A percentile compares a stretch with the other conserved stretches of the same genome.
Conservation (phyloP, 2,329 filamentous ascomycete species). For the Arthroderma sp. region DNA sequence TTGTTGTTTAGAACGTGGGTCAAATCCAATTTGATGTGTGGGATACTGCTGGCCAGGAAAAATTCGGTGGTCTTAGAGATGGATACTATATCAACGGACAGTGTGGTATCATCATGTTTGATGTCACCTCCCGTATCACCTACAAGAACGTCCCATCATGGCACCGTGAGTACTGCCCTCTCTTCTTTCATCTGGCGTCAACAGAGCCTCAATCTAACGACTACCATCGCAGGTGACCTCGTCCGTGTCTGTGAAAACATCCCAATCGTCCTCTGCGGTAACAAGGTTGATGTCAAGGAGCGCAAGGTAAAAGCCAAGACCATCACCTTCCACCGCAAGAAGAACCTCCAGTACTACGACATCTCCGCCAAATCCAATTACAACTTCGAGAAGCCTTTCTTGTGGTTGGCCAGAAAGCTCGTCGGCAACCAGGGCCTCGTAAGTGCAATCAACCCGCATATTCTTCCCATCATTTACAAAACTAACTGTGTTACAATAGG, state of each 20-base stretch:
- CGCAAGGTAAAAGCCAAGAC: constrained; percentile 99
- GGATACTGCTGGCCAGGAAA: constrained; percentile 96
- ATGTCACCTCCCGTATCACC: constrained; percentile 95
- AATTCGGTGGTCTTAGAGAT: constrained; percentile 95
- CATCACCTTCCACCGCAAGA: constrained; percentile 99
- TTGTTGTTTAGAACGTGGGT: constrained; percentile 59
- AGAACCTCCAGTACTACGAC: constrained; percentile 99
- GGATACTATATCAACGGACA: constrained; percentile 99
- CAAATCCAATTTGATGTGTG: constrained; percentile 98
- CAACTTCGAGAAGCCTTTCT: constrained; percentile 92
- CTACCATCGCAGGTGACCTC: constrained; percentile 60
- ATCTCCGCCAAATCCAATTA: constrained; percentile 96
- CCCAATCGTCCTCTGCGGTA: constrained; percentile 93
- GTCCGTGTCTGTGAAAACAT: constrained; percentile 98
- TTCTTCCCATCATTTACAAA: background rate
- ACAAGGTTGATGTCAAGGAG: constrained; percentile 99
- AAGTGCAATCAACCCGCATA: constrained; percentile 25
- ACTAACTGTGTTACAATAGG: constrained; percentile 39
- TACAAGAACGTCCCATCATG: constrained; percentile 99
- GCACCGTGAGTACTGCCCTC: constrained; percentile 87
- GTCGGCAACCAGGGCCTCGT: constrained; percentile 83
- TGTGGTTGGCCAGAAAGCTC: constrained; percentile 98
- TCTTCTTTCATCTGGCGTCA: constrained; percentile 29
- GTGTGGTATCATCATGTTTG: constrained; percentile 97
- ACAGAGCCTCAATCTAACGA: background rate